phyloP scores from a whole-genome alignment of 495 filamentous ascomycete species.

The Penicillium angulare region DNA sequence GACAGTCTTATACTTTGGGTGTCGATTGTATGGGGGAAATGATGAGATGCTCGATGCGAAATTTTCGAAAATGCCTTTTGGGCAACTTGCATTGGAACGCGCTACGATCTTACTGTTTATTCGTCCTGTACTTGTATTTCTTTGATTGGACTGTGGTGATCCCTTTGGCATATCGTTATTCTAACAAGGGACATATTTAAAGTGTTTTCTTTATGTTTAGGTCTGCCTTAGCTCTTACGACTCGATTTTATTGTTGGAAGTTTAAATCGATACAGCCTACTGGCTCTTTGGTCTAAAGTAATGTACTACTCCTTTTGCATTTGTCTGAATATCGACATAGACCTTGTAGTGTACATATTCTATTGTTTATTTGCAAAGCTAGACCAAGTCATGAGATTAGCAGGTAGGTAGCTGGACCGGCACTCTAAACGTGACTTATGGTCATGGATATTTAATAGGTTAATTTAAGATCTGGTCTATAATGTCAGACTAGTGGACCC shows the following conservation, averaged over 20 bases:
- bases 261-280: too few relatives aligned
- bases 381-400: too few relatives aligned
- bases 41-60: constrained; percentile 27
- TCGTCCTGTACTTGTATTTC: constrained; percentile 28
- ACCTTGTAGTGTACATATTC: too few relatives aligned
- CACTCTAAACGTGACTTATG: too few relatives aligned
- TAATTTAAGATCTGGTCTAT: too few relatives aligned
- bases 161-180: constrained; percentile 8
- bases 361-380: too few relatives aligned
- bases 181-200: constrained; percentile 12
- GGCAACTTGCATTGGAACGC: constrained; percentile 25
- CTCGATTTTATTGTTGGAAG: neutral
- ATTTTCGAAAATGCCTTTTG: constrained; percentile 11
- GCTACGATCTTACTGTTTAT: constrained; percentile 22
- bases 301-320: too few relatives aligned
- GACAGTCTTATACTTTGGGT: constrained; percentile 1
- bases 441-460: too few relatives aligned
- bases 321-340: too few relatives aligned
- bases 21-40: constrained; percentile 6
- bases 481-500: too few relatives aligned
- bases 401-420: too few relatives aligned
- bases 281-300: too few relatives aligned
- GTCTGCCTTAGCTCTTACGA: neutral
- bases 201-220: constrained; percentile 7
- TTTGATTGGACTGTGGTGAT: constrained; percentile 6